Conservation (phyloP, 768 basidiomycete genomes). For the Mrakia frigida region DNA sequence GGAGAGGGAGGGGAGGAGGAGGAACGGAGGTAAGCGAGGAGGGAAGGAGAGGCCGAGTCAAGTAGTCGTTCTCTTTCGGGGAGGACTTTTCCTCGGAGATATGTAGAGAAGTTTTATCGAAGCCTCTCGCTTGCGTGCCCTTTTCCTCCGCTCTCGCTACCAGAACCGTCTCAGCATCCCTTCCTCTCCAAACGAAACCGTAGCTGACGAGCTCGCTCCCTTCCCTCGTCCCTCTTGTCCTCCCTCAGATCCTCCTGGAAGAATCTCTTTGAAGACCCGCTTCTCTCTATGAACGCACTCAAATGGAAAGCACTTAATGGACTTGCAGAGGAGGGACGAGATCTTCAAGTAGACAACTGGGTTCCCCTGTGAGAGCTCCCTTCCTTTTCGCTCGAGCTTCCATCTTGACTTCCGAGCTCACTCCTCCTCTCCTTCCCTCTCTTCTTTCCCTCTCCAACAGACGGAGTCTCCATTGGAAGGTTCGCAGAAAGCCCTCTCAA, state of each 20-base stretch:
- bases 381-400: neutral
- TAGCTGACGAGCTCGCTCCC: neutral
- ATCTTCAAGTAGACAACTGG: conserved; percentile 13
- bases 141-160: no score
- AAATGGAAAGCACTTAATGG: conserved; percentile 11
- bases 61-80: neutral
- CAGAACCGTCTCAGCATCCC: no score
- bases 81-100: no score
- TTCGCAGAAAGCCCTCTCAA: neutral
- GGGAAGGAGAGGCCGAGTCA: neutral
- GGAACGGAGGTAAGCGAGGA: neutral
- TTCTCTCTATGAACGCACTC: conserved; percentile 23
- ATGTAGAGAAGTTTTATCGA: no score
- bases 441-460: neutral
- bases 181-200: neutral
- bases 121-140: no score
- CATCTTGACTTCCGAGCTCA: neutral
- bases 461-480: conserved; percentile 31
- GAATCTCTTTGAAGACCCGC: conserved; percentile 21
- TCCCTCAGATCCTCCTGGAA: conserved; percentile 19
- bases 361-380: conserved; percentile 20
- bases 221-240: neutral
- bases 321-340: neutral
- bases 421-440: neutral
- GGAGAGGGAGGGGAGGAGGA: neutral